Base-by-base conservation (phyloP, 1,284 basidiomycete species). In the Melampsora abietis-canadensis region DNA sequence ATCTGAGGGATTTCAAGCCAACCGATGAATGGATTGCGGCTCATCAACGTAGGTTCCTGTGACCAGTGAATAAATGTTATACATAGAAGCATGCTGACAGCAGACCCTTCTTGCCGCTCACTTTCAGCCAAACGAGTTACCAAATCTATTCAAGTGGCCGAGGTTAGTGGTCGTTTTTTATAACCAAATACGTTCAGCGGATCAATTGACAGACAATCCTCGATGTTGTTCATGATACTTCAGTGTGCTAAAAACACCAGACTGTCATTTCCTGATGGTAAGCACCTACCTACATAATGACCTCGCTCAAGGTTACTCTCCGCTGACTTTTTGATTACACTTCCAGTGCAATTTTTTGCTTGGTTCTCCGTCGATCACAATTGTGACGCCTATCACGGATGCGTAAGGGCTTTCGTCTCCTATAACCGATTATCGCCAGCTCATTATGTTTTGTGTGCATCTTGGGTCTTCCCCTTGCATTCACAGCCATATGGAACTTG, bases 401-500 rank as follows among this genome's bases (percentile, higher is more conserved):
- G 68, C 17, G 68, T 69, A 57, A 69, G 59, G 34, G 21, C 46
- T 48, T 12, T 8, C 40, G 31, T 15, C 14, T 24, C 37, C 40
- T 19, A 24, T 27, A 27, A 27, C 24, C 19, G 12, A 6, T n/a
- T 30, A 57, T 30, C n/a, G 2, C n/a, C 8, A 31, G 34, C 27
- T 62, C 19, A 46, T 47, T 62, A 46, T 62, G 31, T 61, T 46
- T 62, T n/a, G 21, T 17, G 34, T 6, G 4, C 31, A 27, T 19
- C 37, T 30, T 15, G n/a, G 7, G 6, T 17, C 12, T 57, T 8
- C 5, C 10, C 24, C 21, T 21, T 59, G 37, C 34, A 10, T 69
- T 30, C 15, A 34, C 46, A 69, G 68, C 68, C 68, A 40, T 72
- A 72, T 51, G 68, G 68, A n/a, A 57, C 27, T 24, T 72, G 68